Evolutionary conservation across 495 filamentous ascomycete genomes (phyloP).

Genomic region (Aspergillus egyptiacus): DNA sequence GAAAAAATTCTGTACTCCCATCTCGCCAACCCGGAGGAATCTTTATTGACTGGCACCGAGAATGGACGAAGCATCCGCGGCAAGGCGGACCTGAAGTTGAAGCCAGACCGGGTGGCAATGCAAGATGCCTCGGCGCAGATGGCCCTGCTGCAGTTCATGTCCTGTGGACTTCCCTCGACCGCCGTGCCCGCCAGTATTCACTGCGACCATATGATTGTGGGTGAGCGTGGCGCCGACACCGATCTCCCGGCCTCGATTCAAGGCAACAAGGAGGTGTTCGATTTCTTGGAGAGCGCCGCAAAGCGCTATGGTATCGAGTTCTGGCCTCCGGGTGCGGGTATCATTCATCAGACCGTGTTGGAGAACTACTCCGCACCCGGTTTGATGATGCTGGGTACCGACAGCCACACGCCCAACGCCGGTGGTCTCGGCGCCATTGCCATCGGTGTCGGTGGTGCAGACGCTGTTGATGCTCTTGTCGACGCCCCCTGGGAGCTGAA

Average conservation of each 20-base stretch:
- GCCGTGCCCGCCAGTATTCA: conserved; percentile 98
- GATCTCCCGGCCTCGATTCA: conserved; percentile 83
- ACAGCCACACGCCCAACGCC: conserved; percentile 95
- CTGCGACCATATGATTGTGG: conserved; percentile 99
- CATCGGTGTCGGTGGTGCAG: conserved; percentile 97
- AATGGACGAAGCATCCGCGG: conserved; percentile 78
- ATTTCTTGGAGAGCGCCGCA: conserved; percentile 89
- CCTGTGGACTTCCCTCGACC: conserved; percentile 80
- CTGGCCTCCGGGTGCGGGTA: conserved; percentile 97
- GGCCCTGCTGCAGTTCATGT: conserved; percentile 98
- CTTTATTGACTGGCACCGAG: conserved; percentile 68
- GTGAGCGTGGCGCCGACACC: conserved; percentile 73
- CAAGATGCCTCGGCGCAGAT: conserved; percentile 98
- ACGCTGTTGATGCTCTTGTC: conserved; percentile 98
- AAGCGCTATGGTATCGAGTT: conserved; percentile 98
- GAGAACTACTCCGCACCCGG: conserved; percentile 98
- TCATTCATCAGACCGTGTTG: conserved; percentile 96
- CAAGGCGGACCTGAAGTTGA: conserved; percentile 90
- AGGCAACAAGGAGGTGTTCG: conserved; percentile 94
- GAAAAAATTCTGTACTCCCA: conserved; percentile 99
- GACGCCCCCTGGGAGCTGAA: conserved; percentile 97
- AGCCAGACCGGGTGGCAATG: conserved; percentile 97
- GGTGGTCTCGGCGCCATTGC: conserved; percentile 91
- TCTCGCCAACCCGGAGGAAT: conserved; percentile 79
- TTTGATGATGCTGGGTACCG: conserved; percentile 98